Percentiles rank a stretch among this genome's conserved stretches.
These are phyloP conservation scores for Epichloe sibirici DNA, from an alignment of 2,329 filamentous ascomycete genomes.

Conservation along the genomic window DNA sequence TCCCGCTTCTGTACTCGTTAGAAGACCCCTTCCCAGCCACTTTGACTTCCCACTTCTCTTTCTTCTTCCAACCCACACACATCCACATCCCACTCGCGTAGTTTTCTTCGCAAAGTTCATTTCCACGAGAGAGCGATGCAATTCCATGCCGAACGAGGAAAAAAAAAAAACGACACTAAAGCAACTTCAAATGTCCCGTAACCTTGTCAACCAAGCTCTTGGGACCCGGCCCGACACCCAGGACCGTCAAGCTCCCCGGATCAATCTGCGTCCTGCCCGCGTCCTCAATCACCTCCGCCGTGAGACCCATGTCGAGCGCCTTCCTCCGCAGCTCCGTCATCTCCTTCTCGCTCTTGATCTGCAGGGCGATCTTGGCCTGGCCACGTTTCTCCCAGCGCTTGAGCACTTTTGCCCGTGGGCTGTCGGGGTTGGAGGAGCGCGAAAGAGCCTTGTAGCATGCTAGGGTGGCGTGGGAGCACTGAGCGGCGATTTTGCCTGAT, in stretches of 20 bases:
- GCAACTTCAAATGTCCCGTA: slow-evolving; percentile 71
- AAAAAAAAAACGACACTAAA: slow-evolving; percentile 35
- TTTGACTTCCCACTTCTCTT: too few relatives aligned
- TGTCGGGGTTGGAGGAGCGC: slow-evolving; percentile 40
- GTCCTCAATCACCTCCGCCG: slow-evolving; percentile 83
- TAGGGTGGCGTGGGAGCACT: slow-evolving; percentile 90
- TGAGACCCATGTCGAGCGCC: slow-evolving; percentile 72
- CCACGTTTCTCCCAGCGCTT: slow-evolving; percentile 75
- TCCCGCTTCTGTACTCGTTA: not conserved
- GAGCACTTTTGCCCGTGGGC: slow-evolving; percentile 50
- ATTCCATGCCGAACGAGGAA: too few relatives aligned
- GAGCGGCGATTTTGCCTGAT: slow-evolving; percentile 89
- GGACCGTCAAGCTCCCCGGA: slow-evolving; percentile 78
- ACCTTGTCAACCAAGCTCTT: slow-evolving; percentile 79
- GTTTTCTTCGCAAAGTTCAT: too few relatives aligned
- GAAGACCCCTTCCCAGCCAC: not conserved
- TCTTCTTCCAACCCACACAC: too few relatives aligned
- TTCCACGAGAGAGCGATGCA: too few relatives aligned
- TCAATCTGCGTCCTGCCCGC: slow-evolving; percentile 97
- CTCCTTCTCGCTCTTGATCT: slow-evolving; percentile 78
- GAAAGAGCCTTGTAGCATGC: slow-evolving; percentile 87
- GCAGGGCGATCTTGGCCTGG: slow-evolving; percentile 88
- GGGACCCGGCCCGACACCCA: slow-evolving; percentile 73
- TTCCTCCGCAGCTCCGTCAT: slow-evolving; percentile 60
- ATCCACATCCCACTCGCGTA: too few relatives aligned